Percentiles rank a stretch among this genome's conserved stretches.
Conservation (phyloP, 257 asterid species). For the Nicotiana obtusifolia region DNA sequence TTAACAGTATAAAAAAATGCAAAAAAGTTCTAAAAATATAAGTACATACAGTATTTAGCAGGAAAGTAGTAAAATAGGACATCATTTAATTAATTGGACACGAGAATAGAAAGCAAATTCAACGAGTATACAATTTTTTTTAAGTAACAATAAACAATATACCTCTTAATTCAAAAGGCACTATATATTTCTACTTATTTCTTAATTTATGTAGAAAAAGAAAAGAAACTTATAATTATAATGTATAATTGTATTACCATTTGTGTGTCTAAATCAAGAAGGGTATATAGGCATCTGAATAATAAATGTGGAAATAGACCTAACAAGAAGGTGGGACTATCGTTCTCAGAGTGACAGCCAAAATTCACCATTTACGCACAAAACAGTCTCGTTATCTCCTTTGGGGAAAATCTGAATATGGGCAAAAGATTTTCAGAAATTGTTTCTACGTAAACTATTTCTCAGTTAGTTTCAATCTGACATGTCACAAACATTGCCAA, state of each 20-base stretch:
- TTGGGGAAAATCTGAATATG: background rate
- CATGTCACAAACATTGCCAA: background rate
- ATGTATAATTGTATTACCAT: background rate
- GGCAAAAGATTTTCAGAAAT: background rate
- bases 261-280: background rate
- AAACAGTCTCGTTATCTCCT: background rate
- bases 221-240: no score
- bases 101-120: no score
- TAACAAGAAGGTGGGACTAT: conserved; percentile 28
- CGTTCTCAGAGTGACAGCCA: conserved; percentile 46
- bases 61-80: no score
- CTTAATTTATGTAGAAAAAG: no score
- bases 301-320: conserved; percentile 51
- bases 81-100: no score
- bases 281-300: conserved; percentile 35
- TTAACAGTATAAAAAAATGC: no score
- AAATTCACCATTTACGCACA: conserved; percentile 29
- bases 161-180: no score
- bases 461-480: background rate
- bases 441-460: background rate
- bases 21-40: no score
- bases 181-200: no score
- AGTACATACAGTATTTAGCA: no score
- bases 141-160: no score
- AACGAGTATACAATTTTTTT: no score